Evolutionary conservation across 2,329 filamentous ascomycete genomes (phyloP), one percentile per base, ranked within the genome.

Genomic region (Claviceps monticola): DNA sequence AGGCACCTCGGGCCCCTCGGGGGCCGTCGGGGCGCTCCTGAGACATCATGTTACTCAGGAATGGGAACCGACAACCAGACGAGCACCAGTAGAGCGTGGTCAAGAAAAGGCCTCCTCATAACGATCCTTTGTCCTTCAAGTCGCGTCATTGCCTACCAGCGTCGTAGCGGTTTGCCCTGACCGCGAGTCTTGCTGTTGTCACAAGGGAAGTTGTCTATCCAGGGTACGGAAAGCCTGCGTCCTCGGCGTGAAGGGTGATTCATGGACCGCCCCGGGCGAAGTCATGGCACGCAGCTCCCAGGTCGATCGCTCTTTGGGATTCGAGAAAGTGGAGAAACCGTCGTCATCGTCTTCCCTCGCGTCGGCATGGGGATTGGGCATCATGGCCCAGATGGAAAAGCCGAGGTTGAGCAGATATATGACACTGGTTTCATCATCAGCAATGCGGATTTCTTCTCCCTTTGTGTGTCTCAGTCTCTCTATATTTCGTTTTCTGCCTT

Each of bases 181-280:
- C 29, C 51, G 36, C 26, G 42, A 46, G 5, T 38, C 47, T 14
- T 63, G 60, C 39, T 69, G 60, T 26, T 64, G 58, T 50, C 75
- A 69, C 47, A 79, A 61, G 2, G 79, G 78, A 53, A 82, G 62
- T 59, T 76, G 75, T 52, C 79, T 67, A 55, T 83, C 77, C 47
- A 84, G 68, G 13, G 76, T 74, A 60, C 84, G 74, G 62, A 86
- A 86, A 1, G 83, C 83, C 63, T 79, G 74, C 16, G 83, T 86
- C 56, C 83, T 67, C 5, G 82, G 83, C 6, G 82, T 86, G 56
- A 75, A 84, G 0, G 79, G 78, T 56, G 71, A 57, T 14, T 58
- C 57, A 37, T 56, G 57, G 23, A 51, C 57, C 11, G 60, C 62
- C 5, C 61, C 62, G 1, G 69, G 67, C 1, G 61, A 59, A 55